Base-by-base conservation (phyloP, 2,329 filamentous ascomycete genomes). In the Colletotrichum sansevieriae region DNA sequence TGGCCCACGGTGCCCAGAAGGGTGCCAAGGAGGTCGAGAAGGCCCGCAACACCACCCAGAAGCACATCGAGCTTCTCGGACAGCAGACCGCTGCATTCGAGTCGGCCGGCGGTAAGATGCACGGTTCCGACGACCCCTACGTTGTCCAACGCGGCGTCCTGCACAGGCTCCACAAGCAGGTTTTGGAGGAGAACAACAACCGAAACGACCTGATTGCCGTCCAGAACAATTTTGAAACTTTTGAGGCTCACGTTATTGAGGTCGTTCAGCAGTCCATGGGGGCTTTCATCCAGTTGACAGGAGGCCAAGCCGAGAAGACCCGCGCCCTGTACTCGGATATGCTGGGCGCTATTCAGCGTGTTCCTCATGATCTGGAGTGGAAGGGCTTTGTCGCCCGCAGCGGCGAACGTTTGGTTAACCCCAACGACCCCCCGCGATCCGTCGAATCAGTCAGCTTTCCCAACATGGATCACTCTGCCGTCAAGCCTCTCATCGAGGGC, bases 141-240 rank as follows among this genome's bases (percentile, higher is more conserved):
- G 87, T 98, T 65, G 79, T 98, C 52, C 89, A 91, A 75, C 90
- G 95, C 37, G 92, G 93, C 68, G 90, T 98, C 66, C 82, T 93
- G 72, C 88, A 98, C 82, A 90, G 94, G 49, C 85, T 99, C 63
- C 91, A 93, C 86, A 95, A 92, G 83, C 96, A 99, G 83, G 88
- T 98, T 41, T 84, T 93, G 54, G 94, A 97, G 77, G 96, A 99
- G 84, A 99, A 99, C 85, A 97, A 95, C 84, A 95, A 97, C 82
- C 90, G 91, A 72, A 93, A 97, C 77, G 96, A 99, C 77, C 87
- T 98, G 65, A 87, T 99, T 71, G 88, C 91, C 10, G 92, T 98
- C n/a, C 96, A 99, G 81, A 91, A 92, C 82, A 93, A 93, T 78
- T 97, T 98, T 78, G 85, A 91, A 65, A 85, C 90, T 43, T 99